These are phyloP conservation scores for Telopea speciosissima DNA, from an alignment of 177 flowering plant species.

Conservation along the genomic window DNA sequence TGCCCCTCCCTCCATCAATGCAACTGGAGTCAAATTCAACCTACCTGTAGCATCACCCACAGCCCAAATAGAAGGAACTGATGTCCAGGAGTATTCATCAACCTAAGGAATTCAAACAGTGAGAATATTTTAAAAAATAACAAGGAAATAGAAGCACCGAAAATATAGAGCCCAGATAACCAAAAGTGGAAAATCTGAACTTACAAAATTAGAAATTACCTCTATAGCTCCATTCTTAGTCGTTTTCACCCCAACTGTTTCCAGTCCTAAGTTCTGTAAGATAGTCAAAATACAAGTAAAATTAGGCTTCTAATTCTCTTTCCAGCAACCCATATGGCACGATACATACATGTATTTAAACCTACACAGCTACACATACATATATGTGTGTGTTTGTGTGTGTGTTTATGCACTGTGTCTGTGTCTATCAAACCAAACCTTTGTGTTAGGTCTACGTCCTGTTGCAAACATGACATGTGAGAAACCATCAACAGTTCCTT, in stretches of 20 bases:
- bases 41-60: conserved; percentile 98
- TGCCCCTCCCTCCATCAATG: conserved; percentile 99
- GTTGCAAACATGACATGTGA: conserved; percentile 98
- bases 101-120: conserved; percentile 38
- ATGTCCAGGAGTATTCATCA: conserved; percentile 81
- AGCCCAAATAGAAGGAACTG: conserved; percentile 98
- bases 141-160: neutral
- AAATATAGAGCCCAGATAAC: neutral
- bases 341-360: no score
- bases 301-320: neutral
- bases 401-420: no score
- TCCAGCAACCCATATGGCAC: neutral
- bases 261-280: conserved; percentile 83
- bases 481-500: conserved; percentile 83
- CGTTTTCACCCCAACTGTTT: conserved; percentile 73
- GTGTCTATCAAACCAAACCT: conserved; percentile 33
- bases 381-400: neutral
- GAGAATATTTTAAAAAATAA: neutral
- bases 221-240: conserved; percentile 77
- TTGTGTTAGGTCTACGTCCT: conserved; percentile 86
- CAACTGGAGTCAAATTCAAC: conserved; percentile 94
- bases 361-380: no score
- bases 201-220: conserved; percentile 32
- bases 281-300: conserved; percentile 3
- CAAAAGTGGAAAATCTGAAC: neutral